Percentiles rank a stretch among this genome's conserved stretches.
These are phyloP conservation scores for Penicillium sp. DNA, from an alignment of 2,329 filamentous ascomycete genomes.

Conservation along the genomic window DNA sequence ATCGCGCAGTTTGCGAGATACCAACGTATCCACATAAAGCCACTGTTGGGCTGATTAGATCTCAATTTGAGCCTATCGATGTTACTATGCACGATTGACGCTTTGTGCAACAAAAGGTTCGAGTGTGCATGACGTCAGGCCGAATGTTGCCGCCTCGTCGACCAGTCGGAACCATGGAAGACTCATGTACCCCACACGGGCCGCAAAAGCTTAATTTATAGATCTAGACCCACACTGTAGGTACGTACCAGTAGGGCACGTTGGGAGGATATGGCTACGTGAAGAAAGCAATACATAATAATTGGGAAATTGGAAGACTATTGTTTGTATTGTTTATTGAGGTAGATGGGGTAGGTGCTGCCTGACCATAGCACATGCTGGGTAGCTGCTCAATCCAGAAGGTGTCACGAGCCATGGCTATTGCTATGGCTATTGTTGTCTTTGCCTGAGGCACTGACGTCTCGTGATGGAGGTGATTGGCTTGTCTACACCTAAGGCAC, in stretches of 20 bases:
- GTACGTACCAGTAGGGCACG: not conserved
- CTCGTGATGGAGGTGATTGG: too few relatives aligned
- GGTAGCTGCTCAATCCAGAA: not conserved
- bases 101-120: too few relatives aligned
- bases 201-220: slow-evolving; percentile 8
- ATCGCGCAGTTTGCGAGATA: too few relatives aligned
- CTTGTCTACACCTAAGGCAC: too few relatives aligned
- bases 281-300: not conserved
- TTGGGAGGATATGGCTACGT: not conserved
- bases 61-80: too few relatives aligned
- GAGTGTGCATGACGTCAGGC: not conserved
- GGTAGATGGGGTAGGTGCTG: not conserved
- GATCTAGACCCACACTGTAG: not conserved
- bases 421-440: too few relatives aligned
- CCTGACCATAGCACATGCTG: not conserved
- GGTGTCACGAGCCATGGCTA: too few relatives aligned
- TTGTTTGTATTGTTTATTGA: not conserved
- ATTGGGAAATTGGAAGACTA: not conserved
- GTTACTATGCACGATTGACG: too few relatives aligned
- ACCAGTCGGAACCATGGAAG: not conserved
- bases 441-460: too few relatives aligned
- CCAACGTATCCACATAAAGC: too few relatives aligned
- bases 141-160: not conserved
- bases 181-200: slow-evolving; percentile 4
- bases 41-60: too few relatives aligned